A percentile compares a stretch with the other conserved stretches of the same genome.
Conservation (phyloP, 108 stramenopile species). For the Phaeodactylum tricornutum region DNA sequence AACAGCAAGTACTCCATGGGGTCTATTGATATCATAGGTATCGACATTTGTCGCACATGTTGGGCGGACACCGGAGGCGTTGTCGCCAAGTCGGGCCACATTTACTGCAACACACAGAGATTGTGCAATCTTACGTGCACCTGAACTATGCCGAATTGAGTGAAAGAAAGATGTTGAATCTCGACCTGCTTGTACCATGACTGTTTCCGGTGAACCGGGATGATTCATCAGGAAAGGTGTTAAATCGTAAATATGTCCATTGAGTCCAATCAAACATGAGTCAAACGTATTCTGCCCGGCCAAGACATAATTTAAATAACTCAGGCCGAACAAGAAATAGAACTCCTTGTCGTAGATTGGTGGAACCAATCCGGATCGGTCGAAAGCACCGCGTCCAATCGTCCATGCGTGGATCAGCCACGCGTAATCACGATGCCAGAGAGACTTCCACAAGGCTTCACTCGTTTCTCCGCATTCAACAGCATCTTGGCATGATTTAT, state of each 20-base stretch:
- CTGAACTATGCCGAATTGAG: conserved; percentile 73
- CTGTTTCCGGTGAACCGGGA: conserved; percentile 88
- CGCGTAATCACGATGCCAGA: conserved; percentile 67
- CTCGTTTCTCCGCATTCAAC: conserved; percentile 16
- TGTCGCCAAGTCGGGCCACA: conserved; percentile 17
- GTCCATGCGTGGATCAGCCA: conserved; percentile 60
- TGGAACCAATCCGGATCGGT: conserved; percentile 24
- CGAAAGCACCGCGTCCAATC: conserved; percentile 43
- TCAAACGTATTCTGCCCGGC: conserved; percentile 56
- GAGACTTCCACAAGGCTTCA: conserved; percentile 43
- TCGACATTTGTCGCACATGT: conserved; percentile 7
- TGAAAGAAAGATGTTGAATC: conserved; percentile 89
- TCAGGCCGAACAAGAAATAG: conserved; percentile 63
- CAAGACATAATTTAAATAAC: conserved; percentile 59
- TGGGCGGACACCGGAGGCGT: conserved; percentile 17
- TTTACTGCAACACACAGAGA: conserved; percentile 53
- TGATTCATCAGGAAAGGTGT: conserved; percentile 81
- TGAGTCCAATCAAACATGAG: conserved; percentile 76
- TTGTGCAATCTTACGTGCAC: conserved; percentile 47
- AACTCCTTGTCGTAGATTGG: conserved; percentile 41
- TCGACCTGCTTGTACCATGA: conserved; percentile 80
- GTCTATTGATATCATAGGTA: neutral
- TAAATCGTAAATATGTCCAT: conserved; percentile 84
- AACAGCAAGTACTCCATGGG: neutral
- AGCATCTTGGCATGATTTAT: conserved; percentile 10